These are phyloP conservation scores for Rhizopogon vinicolor DNA, from an alignment of 768 basidiomycete genomes.

Conservation along the genomic window DNA sequence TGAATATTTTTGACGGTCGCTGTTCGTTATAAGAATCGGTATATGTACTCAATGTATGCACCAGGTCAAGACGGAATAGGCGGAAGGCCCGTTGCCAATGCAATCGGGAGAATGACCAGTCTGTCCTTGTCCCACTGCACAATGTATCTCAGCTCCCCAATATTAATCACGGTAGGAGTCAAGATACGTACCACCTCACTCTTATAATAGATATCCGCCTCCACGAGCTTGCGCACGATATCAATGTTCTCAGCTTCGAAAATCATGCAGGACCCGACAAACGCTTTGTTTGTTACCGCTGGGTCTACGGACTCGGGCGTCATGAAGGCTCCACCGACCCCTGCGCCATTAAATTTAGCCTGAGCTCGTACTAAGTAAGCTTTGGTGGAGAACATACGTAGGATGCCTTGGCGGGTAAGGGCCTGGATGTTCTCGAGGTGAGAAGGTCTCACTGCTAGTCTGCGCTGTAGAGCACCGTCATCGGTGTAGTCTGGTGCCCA, in stretches of 20 bases:
- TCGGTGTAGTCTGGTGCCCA: conserved; percentile 66
- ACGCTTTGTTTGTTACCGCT: conserved; percentile 46
- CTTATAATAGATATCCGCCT: conserved; percentile 20
- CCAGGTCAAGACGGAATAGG: conserved; percentile 3
- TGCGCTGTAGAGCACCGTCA: conserved; percentile 45
- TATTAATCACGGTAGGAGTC: background rate
- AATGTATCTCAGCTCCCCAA: background rate
- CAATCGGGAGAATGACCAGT: conserved; percentile 45
- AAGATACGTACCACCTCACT: conserved; percentile 16
- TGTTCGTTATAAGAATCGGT: too few relatives aligned
- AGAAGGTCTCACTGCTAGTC: conserved; percentile 45
- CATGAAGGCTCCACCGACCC: conserved; percentile 51
- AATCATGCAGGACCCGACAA: conserved; percentile 55
- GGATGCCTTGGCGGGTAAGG: conserved; percentile 33
- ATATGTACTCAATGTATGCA: background rate
- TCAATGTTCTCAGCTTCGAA: conserved; percentile 51
- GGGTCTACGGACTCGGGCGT: conserved; percentile 49
- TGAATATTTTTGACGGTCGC: too few relatives aligned
- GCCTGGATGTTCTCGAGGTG: conserved; percentile 45
- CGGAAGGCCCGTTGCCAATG: conserved; percentile 22
- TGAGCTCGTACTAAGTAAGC: background rate
- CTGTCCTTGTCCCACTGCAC: conserved; percentile 57
- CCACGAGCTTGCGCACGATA: conserved; percentile 24
- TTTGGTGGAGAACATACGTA: conserved; percentile 38
- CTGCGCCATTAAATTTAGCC: conserved; percentile 24